These are phyloP conservation scores for Acorus gramineus DNA, from an alignment of 106 monocot species.

Conservation along the genomic window DNA sequence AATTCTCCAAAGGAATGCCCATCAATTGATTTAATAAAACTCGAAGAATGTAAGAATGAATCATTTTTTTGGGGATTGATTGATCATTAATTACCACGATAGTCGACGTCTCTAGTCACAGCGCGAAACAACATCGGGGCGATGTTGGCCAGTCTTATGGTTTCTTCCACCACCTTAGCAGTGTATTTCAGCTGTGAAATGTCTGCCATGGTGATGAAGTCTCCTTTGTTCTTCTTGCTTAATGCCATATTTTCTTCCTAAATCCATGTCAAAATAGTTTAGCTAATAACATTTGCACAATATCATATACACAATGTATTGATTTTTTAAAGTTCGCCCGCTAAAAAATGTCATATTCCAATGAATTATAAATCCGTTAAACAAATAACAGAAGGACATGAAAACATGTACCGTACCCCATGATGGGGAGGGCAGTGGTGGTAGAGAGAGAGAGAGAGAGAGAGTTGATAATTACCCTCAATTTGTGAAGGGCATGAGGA, in stretches of 20 bases:
- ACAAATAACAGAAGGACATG: too few species aligned
- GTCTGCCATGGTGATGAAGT: constrained; percentile 10
- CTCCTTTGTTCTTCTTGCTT: constrained; percentile 4
- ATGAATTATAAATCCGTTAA: too few species aligned
- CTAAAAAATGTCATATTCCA: too few species aligned
- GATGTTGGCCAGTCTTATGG: constrained; percentile 16
- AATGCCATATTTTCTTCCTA: constrained; percentile 8
- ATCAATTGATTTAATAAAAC: not conserved
- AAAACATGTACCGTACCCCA: too few species aligned
- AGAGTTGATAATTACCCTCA: constrained; percentile 18
- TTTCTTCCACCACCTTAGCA: constrained; percentile 24
- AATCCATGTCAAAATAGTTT: not conserved
- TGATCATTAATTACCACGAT: constrained; percentile 1
- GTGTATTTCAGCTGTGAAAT: constrained; percentile 11
- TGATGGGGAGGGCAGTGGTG: too few species aligned
- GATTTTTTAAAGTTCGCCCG: too few species aligned
- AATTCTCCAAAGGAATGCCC: not conserved
- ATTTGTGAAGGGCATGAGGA: constrained; percentile 19
- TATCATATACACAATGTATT: too few species aligned
- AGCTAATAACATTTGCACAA: too few species aligned
- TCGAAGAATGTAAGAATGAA: too few species aligned
- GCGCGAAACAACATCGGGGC: not conserved
- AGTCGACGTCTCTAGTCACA: constrained; percentile 10
- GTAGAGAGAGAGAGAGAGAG: too few species aligned
- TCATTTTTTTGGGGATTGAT: too few species aligned